Evolutionary conservation across 345 rosid species (phyloP).

Genomic region (Linum usitatissimum): DNA sequence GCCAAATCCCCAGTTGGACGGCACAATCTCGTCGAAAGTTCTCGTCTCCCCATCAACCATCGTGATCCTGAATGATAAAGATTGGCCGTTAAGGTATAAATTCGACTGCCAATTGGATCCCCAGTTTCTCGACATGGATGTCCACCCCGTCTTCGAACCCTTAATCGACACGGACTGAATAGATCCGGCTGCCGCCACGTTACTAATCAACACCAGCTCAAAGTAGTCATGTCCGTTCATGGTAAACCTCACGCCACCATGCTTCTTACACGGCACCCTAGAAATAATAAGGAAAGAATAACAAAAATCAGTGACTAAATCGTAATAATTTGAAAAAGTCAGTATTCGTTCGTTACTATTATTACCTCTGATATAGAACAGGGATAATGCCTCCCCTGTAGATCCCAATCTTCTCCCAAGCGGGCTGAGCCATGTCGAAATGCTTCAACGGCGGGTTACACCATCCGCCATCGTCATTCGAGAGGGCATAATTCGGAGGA

Average conservation of each 20-base stretch:
- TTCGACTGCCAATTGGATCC: conserved; percentile 2
- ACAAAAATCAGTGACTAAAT: background rate
- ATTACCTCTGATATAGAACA: background rate
- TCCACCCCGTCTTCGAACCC: background rate
- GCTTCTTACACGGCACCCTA: conserved; percentile 6
- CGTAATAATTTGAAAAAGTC: too few species aligned
- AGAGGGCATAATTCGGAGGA: conserved; percentile 18
- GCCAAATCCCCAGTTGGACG: background rate
- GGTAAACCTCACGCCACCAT: background rate
- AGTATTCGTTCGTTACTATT: background rate
- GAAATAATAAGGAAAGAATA: background rate
- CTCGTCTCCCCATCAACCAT: background rate
- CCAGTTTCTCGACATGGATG: conserved; percentile 1
- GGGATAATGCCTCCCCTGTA: conserved; percentile 3
- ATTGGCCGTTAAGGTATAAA: background rate
- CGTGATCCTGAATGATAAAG: background rate
- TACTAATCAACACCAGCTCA: background rate
- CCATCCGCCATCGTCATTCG: conserved; percentile 2
- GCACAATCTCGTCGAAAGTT: background rate
- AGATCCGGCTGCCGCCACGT: background rate
- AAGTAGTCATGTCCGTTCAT: background rate
- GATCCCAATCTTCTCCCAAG: conserved; percentile 6
- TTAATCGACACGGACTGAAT: background rate
- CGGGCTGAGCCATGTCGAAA: conserved; percentile 6
- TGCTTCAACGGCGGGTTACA: conserved; percentile 3